phyloP scores from a whole-genome alignment of 2,329 filamentous ascomycete genomes.

The Talaromyces pinophilus region DNA sequence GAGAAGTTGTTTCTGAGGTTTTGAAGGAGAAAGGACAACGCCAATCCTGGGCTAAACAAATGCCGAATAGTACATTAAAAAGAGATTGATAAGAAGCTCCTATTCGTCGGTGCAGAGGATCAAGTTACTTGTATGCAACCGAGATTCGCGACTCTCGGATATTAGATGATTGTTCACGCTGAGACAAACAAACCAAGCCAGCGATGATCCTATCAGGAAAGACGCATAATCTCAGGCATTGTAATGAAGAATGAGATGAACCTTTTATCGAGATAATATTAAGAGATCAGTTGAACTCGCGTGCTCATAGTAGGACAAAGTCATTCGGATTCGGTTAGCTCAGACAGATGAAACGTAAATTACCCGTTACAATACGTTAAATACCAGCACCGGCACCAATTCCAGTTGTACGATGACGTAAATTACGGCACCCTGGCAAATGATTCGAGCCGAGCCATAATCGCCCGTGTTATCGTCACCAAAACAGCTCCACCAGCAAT shows the following conservation, averaged over 20 bases:
- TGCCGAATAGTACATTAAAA: not conserved
- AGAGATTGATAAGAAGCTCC: not conserved
- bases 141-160: not conserved
- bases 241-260: too few species aligned
- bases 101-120: not conserved
- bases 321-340: not conserved
- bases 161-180: not conserved
- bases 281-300: not conserved
- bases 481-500: constrained; percentile 23
- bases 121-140: not conserved
- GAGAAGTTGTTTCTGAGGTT: not conserved
- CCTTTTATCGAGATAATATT: not conserved
- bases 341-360: not conserved
- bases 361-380: not conserved
- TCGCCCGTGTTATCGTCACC: constrained; percentile 3
- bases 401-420: not conserved
- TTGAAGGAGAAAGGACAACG: not conserved
- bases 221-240: not conserved
- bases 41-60: not conserved
- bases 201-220: not conserved
- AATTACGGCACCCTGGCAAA: constrained; percentile 3
- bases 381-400: not conserved
- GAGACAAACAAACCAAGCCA: not conserved
- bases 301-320: not conserved
- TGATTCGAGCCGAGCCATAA: not conserved